Conservation (phyloP, 768 basidiomycete species). For the Mycena epipterygia region DNA sequence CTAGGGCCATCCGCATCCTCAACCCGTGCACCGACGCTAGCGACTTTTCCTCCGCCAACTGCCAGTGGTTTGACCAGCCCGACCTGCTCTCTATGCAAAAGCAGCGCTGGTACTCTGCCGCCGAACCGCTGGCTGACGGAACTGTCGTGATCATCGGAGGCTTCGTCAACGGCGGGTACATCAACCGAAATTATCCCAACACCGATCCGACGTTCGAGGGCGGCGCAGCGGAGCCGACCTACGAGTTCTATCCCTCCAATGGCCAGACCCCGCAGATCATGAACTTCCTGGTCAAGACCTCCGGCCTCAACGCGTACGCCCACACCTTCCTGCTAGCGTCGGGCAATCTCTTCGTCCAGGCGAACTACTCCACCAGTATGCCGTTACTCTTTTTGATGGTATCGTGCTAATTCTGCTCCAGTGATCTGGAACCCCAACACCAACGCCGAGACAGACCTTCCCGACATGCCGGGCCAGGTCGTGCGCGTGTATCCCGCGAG, state of each 20-base stretch:
- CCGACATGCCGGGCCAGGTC: constrained; percentile 80
- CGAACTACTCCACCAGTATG: constrained; percentile 83
- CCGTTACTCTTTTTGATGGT: constrained; percentile 29
- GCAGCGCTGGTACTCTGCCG: constrained; percentile 83
- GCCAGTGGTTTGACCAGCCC: constrained; percentile 82
- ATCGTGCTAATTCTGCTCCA: constrained; percentile 36
- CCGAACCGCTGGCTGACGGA: constrained; percentile 80
- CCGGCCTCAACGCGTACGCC: constrained; percentile 84
- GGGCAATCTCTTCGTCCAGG: constrained; percentile 86
- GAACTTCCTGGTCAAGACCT: constrained; percentile 78
- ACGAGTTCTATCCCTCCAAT: constrained; percentile 84
- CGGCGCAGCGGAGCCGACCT: constrained; percentile 84
- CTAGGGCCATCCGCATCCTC: constrained; percentile 83
- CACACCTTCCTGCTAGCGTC: constrained; percentile 82
- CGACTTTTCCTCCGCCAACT: constrained; percentile 62
- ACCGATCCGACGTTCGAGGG: constrained; percentile 72
- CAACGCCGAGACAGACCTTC: constrained; percentile 74
- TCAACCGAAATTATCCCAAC: constrained; percentile 83
- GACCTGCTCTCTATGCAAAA: constrained; percentile 74
- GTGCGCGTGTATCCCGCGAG: constrained; percentile 92
- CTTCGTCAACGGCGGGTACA: constrained; percentile 82
- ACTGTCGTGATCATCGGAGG: constrained; percentile 85
- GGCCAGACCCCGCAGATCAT: constrained; percentile 63
- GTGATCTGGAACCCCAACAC: constrained; percentile 65
- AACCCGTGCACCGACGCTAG: constrained; percentile 74